Evolutionary conservation across 345 rosid genomes (phyloP).

Genomic region (Eucalyptus leucophloia): DNA sequence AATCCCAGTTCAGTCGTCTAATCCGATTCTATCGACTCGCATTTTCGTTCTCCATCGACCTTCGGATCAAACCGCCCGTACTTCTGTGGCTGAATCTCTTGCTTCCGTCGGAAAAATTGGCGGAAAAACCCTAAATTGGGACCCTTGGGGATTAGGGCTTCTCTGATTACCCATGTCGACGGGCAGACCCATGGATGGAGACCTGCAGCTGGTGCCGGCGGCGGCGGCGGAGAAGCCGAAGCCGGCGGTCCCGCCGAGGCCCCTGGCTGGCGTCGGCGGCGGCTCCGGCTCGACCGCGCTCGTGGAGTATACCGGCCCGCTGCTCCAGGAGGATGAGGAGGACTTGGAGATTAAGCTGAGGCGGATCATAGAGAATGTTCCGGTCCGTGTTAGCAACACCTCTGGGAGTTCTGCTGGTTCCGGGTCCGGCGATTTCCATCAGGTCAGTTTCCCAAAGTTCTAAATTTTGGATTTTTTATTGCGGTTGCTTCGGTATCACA

Average conservation of each 20-base stretch:
- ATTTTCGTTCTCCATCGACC: neutral
- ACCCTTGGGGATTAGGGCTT: conserved; percentile 19
- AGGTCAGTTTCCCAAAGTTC: conserved; percentile 23
- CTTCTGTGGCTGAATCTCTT: neutral
- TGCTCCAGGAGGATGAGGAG: conserved; percentile 77
- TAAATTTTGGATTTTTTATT: neutral
- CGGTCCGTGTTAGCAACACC: conserved; percentile 88
- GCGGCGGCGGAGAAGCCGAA: conserved; percentile 33
- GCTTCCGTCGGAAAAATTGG: neutral
- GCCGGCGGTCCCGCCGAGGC: conserved; percentile 20
- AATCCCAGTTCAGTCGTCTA: neutral
- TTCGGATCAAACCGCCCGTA: neutral
- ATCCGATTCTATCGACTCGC: neutral
- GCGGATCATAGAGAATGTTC: conserved; percentile 85
- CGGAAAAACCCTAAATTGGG: neutral
- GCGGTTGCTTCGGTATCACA: neutral
- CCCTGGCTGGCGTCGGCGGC: neutral
- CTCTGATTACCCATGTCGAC: conserved; percentile 30
- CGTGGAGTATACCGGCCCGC: conserved; percentile 69
- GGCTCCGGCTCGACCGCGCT: conserved; percentile 41
- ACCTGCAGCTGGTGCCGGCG: conserved; percentile 30
- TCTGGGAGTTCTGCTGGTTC: conserved; percentile 99
- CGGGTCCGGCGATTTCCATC: conserved; percentile 95
- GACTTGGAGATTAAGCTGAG: conserved; percentile 89
- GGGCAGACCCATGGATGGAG: conserved; percentile 30